A percentile compares a stretch with the other conserved stretches of the same genome.
Evolutionary conservation across 2,329 filamentous ascomycete genomes (phyloP).

Genomic region (Claviceps humidiphila): DNA sequence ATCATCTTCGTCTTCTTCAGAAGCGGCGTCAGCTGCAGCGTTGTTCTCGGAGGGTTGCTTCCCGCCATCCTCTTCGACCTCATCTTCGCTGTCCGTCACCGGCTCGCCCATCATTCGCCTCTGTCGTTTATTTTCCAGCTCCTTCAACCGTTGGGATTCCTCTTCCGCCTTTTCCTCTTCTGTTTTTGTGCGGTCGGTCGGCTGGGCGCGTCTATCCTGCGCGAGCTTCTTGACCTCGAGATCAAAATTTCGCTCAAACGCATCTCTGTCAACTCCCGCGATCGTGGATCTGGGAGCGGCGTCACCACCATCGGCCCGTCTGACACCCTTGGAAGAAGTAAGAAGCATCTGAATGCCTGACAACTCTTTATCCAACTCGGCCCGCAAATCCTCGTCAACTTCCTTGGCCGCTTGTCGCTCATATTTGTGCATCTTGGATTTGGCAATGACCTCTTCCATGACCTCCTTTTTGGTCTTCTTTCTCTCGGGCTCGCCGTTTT

Average conservation of each 20-base stretch:
- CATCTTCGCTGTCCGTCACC: slow-evolving; percentile 51
- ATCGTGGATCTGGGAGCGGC: slow-evolving; percentile 17
- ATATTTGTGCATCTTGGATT: slow-evolving; percentile 91
- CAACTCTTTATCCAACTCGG: slow-evolving; percentile 73
- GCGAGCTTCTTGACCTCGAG: slow-evolving; percentile 68
- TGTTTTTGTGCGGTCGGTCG: slow-evolving; percentile 80
- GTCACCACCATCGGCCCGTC: slow-evolving; percentile 15
- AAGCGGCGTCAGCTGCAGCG: slow-evolving; percentile 19
- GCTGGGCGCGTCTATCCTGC: slow-evolving; percentile 71
- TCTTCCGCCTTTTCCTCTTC: slow-evolving; percentile 73
- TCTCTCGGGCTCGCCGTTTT: slow-evolving; percentile 53
- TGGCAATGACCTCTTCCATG: slow-evolving; percentile 95
- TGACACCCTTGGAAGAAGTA: slow-evolving; percentile 32
- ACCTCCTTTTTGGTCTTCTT: slow-evolving; percentile 96
- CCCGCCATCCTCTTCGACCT: slow-evolving; percentile 27
- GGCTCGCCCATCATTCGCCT: slow-evolving; percentile 78
- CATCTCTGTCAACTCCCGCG: slow-evolving; percentile 47
- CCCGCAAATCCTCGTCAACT: slow-evolving; percentile 77
- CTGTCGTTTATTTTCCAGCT: slow-evolving; percentile 70
- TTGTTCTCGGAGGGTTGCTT: slow-evolving; percentile 21
- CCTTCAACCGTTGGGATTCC: slow-evolving; percentile 61
- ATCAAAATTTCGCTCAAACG: slow-evolving; percentile 81
- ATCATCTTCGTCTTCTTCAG: slow-evolving; percentile 33
- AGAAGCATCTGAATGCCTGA: slow-evolving; percentile 63
- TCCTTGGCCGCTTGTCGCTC: slow-evolving; percentile 88